Evolutionary conservation across 2,329 filamentous ascomycete species (phyloP), one percentile per base, ranked within the genome.

Genomic region (Aspergillus sp.): DNA sequence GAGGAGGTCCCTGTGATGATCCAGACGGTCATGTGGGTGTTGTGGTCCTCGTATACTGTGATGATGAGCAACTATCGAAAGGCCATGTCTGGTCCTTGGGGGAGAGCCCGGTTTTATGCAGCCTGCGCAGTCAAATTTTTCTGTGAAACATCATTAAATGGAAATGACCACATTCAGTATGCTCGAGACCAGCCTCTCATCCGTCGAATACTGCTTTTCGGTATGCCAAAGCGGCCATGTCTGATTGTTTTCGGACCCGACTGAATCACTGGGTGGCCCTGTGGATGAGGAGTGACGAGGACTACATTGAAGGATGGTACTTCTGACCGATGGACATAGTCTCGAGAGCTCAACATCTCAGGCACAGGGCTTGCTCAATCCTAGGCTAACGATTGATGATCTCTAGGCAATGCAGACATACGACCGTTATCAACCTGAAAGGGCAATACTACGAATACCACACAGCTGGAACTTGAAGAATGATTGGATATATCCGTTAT

Each of bases 1-100:
- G 64, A 67, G 6, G 68, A 71, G 48, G 62, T 67, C 31, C 70
- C 69, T 13, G 68, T 71, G 40, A 72, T 65, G 40, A 71, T 62
- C 68, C 69, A 73, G 47, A 72, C 64, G 5, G 32, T 14, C 32
- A 36, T 36, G n/a, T 36, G 13, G 32, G 32, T 2, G 32, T 36
- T 11, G 32, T 36, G 32, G 32, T 36, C 13, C 13, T 3, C 5
- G 32, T 36, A 13, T 36, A 13, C 5, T 14, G 13, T 36, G n/a
- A 36, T n/a, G 32, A 13, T 9, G 13, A 36, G 32, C 13, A 13
- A 13, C 7, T 32, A 32, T 32, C 13, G 29, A 32, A 32, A 32
- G 29, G 29, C n/a, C n/a, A 13, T 32, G 29, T 7, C 13, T 32
- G 7, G 6, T 13, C 29, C 29, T 32, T 6, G 29, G 29, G 7